Base-by-base conservation (phyloP, 1,139 yeast species). In the Candida sanyaensis region DNA sequence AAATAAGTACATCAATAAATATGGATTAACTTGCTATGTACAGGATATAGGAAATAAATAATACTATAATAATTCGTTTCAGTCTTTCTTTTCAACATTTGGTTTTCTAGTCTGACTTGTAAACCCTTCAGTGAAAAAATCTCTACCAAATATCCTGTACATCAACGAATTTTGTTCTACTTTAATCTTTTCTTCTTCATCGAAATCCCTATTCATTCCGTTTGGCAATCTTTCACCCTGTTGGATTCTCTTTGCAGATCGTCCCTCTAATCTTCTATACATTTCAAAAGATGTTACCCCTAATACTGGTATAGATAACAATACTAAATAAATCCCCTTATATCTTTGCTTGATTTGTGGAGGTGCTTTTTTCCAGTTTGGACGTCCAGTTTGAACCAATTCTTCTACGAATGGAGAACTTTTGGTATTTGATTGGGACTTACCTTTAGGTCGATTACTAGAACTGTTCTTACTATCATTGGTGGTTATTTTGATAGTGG, bases 121-220 rank as follows among this genome's bases (percentile, higher is more conserved):
- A 48, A 73, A 71, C 17, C 80, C 80, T 48, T 75, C 80, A 46
- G 73, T 62, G 53, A 71, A 75, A 59, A 69, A 74, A 50, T 75
- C 80, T 45, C 58, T 63, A 1, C 80, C 80, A 55, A 75, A 75
- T 12, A 75, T 46, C 52, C 61, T 65, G 55, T 71, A 74, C 70
- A 68, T 62, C 49, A 66, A 55, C 50, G 76, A 69, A 40, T 69
- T 60, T 53, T 61, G 65, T 54, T 75, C 80, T 5, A 64, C 68
- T 42, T 59, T 55, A 74, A 75, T 70, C 53, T 75, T 75, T 54
- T 75, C 80, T 2, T 53, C 64, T 50, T 74, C 78, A 45, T 61
- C 70, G 48, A 67, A 75, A 47, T 63, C 65, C 29, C 79, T 56
- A 8, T 69, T 63, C 36, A 63, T 63, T 28, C 62, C 60, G 42